These are phyloP conservation scores for Trichophaea hybrida DNA, from an alignment of 2,329 filamentous ascomycete species.

Conservation along the genomic window DNA sequence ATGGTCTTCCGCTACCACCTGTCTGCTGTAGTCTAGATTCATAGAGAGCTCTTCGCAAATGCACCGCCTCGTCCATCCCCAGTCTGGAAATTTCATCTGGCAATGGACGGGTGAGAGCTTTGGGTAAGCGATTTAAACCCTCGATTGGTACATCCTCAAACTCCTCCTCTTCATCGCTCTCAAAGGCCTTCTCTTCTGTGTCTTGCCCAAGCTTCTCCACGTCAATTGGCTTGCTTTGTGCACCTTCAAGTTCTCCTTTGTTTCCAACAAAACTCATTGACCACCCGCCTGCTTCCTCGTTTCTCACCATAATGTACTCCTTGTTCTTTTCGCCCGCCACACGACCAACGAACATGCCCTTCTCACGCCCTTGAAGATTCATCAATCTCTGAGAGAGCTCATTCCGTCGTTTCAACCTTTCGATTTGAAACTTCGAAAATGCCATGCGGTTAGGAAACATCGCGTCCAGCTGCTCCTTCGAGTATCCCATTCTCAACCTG, in stretches of 20 bases:
- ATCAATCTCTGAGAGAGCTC: conserved; percentile 89
- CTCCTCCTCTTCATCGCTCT: conserved; percentile 58
- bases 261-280: conserved; percentile 76
- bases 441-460: conserved; percentile 99
- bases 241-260: conserved; percentile 63
- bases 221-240: conserved; percentile 79
- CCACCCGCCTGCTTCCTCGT: conserved; percentile 90
- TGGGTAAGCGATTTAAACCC: conserved; percentile 72
- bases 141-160: conserved; percentile 92
- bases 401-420: conserved; percentile 81
- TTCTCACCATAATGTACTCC: conserved; percentile 93
- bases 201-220: conserved; percentile 54
- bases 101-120: conserved; percentile 30
- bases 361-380: conserved; percentile 82
- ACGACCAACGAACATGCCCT: conserved; percentile 49
- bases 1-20: conserved; percentile 4
- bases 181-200: conserved; percentile 44
- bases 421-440: conserved; percentile 92
- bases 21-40: conserved; percentile 16
- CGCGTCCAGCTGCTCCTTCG: conserved; percentile 83
- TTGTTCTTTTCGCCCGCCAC: conserved; percentile 75
- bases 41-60: conserved; percentile 22
- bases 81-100: background rate
- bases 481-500: conserved; percentile 83
- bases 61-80: conserved; percentile 9